Percentiles rank a stretch among this genome's conserved stretches.
These are phyloP conservation scores for Spinacia oleracea DNA, from an alignment of 179 eudicot genomes.

Conservation along the genomic window DNA sequence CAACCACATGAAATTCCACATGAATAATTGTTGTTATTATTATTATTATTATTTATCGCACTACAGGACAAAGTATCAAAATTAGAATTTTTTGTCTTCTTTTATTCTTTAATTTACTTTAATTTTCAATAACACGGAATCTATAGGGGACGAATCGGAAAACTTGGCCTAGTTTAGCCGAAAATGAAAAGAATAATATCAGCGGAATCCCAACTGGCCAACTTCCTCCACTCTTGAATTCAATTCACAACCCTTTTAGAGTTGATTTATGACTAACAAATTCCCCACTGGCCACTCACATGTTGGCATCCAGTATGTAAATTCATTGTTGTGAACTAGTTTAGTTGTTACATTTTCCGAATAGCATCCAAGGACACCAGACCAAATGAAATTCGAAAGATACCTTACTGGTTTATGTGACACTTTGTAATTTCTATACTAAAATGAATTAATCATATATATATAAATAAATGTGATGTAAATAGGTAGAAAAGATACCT, in stretches of 20 bases:
- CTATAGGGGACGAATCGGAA: neutral
- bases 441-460: too few species aligned
- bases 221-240: neutral
- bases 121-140: neutral
- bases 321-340: too few species aligned
- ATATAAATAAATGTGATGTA: neutral
- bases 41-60: too few species aligned
- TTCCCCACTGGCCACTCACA: too few species aligned
- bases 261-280: too few species aligned
- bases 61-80: neutral
- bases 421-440: too few species aligned
- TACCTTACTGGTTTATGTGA: too few species aligned
- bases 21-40: too few species aligned
- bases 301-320: too few species aligned
- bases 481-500: conserved; percentile 38
- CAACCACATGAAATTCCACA: conserved; percentile 9
- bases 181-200: neutral
- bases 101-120: neutral
- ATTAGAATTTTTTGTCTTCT: neutral
- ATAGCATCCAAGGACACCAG: too few species aligned
- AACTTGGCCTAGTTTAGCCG: neutral
- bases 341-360: too few species aligned
- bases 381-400: too few species aligned
- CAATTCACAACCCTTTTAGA: neutral
- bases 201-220: neutral